phyloP scores from a whole-genome alignment of 2,329 filamentous ascomycete genomes.

The Teratosphaeria viscida region DNA sequence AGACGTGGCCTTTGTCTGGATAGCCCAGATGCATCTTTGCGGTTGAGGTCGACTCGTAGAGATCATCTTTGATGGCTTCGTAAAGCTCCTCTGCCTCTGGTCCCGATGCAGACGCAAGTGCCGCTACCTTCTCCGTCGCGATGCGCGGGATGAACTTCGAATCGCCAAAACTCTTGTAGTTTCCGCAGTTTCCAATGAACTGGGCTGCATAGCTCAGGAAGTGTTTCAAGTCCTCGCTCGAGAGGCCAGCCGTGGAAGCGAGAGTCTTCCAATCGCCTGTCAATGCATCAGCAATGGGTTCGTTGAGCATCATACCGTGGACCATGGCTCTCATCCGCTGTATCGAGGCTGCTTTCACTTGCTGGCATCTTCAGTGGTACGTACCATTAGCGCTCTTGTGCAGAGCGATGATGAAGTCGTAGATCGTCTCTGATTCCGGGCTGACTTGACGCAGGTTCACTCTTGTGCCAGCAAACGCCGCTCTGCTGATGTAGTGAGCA shows the following conservation, averaged over 20 bases:
- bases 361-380: not conserved
- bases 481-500: constrained; percentile 53
- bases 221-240: constrained; percentile 28
- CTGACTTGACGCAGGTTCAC: constrained; percentile 45
- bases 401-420: constrained; percentile 44
- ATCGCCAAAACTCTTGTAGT: constrained; percentile 43
- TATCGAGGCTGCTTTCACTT: not conserved
- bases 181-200: constrained; percentile 45
- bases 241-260: constrained; percentile 32
- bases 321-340: not conserved
- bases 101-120: constrained; percentile 31
- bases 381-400: constrained; percentile 33
- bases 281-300: constrained; percentile 5
- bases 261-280: constrained; percentile 40
- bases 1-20: constrained; percentile 38
- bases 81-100: constrained; percentile 31
- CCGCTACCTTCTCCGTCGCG: constrained; percentile 32
- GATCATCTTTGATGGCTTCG: constrained; percentile 33
- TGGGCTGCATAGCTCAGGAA: constrained; percentile 35
- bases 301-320: not conserved
- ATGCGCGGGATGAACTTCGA: constrained; percentile 43
- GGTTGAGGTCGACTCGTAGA: constrained; percentile 34
- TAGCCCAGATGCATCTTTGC: constrained; percentile 40
- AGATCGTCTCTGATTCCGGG: constrained; percentile 41
- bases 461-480: constrained; percentile 39